Percentiles rank a stretch among this genome's conserved stretches.
phyloP scores from a whole-genome alignment of 2,329 filamentous ascomycete species.

The Aspergillus sp. region DNA sequence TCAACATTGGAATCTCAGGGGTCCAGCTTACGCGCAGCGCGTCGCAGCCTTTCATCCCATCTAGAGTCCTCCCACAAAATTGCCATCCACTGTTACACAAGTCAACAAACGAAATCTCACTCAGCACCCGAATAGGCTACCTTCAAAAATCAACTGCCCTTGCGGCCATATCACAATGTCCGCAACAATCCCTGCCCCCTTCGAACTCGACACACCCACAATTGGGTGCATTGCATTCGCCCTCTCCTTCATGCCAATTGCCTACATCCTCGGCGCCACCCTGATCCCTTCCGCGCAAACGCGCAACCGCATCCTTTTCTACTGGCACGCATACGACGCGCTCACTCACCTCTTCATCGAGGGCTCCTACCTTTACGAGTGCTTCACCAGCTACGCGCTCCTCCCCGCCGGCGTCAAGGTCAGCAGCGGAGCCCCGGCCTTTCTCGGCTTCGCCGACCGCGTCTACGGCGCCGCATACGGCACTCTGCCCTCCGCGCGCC shows the following conservation, averaged over 20 bases:
- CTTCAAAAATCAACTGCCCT: no score
- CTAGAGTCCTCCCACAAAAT: background rate
- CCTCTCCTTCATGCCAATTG: constrained; percentile 58
- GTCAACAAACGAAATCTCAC: no score
- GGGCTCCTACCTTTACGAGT: constrained; percentile 89
- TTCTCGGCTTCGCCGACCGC: constrained; percentile 58
- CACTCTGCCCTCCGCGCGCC: constrained; percentile 54
- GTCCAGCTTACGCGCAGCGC: background rate
- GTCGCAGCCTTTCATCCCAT: background rate
- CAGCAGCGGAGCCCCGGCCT: constrained; percentile 44
- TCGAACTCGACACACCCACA: constrained; percentile 51
- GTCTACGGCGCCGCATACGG: constrained; percentile 65
- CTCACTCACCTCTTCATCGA: constrained; percentile 91
- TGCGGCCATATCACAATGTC: background rate
- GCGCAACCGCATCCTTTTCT: constrained; percentile 75
- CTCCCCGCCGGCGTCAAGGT: constrained; percentile 43
- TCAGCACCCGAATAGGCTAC: no score
- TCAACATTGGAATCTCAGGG: background rate
- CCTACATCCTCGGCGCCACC: constrained; percentile 54
- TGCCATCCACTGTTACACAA: no score
- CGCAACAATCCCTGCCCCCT: constrained; percentile 32
- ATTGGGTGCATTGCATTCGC: constrained; percentile 59
- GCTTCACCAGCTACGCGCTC: constrained; percentile 72
- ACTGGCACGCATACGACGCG: constrained; percentile 94
- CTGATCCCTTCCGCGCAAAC: constrained; percentile 60